Evolutionary conservation across 139 green algal genomes (phyloP).

Genomic region (Volvox reticuliferus): DNA sequence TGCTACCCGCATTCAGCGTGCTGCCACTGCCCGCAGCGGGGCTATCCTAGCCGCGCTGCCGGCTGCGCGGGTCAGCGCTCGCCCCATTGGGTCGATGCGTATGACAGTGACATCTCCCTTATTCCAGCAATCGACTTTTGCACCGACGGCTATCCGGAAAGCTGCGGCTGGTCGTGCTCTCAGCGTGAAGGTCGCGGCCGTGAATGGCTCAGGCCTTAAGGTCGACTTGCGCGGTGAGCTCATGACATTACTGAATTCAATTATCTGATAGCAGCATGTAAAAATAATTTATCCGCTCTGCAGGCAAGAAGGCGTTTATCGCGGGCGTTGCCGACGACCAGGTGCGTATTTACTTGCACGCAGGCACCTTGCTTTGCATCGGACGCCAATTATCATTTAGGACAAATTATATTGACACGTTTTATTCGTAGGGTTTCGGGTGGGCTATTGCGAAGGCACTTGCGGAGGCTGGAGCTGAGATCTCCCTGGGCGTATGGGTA

Average conservation of each 20-base stretch:
- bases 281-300: neutral
- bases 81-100: slow-evolving; percentile 1
- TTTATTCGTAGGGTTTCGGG: slow-evolving; percentile 88
- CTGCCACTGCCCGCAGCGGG: neutral
- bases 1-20: slow-evolving; percentile 24
- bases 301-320: slow-evolving; percentile 99
- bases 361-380: neutral
- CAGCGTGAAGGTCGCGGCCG: slow-evolving; percentile 44
- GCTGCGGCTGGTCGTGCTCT: slow-evolving; percentile 18
- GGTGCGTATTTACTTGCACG: slow-evolving; percentile 60
- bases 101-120: neutral
- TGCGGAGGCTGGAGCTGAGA: slow-evolving; percentile 94
- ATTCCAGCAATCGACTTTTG: neutral
- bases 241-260: neutral
- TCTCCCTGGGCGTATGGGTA: slow-evolving; percentile 98
- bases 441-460: slow-evolving; percentile 97
- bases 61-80: neutral
- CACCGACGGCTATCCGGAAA: neutral
- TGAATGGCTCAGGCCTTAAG: slow-evolving; percentile 59
- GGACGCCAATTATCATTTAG: neutral
- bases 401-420: neutral
- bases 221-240: slow-evolving; percentile 78
- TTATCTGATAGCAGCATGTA: neutral
- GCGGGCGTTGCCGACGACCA: slow-evolving; percentile 98
- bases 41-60: slow-evolving; percentile 25